Percentiles rank a stretch among this genome's conserved stretches.
Evolutionary conservation across 345 rosid species (phyloP).

Genomic region (Salix purpurea): DNA sequence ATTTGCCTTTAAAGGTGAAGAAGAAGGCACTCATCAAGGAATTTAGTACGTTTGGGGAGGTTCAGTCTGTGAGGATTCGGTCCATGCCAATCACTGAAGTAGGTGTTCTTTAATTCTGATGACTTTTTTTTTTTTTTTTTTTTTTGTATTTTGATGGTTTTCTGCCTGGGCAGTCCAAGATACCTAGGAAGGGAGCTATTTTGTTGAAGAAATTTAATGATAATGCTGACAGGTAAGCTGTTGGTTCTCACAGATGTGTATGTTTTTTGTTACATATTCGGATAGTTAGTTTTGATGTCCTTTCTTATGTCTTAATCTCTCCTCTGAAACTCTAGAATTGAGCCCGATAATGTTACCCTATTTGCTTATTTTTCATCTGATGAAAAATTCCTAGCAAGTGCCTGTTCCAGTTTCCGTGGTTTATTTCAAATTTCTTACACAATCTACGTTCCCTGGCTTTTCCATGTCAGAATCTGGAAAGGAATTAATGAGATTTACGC

Average conservation of each 20-base stretch:
- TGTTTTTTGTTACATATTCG: not conserved
- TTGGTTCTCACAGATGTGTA: not conserved
- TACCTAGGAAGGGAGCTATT: constrained; percentile 80
- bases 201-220: constrained; percentile 69
- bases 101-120: constrained; percentile 27
- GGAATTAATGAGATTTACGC: not conserved
- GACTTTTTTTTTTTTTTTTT: constrained; percentile 5
- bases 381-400: not conserved
- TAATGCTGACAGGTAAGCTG: constrained; percentile 62
- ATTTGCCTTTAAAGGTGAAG: constrained; percentile 76
- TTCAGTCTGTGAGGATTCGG: constrained; percentile 87
- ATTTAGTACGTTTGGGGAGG: constrained; percentile 71
- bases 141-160: constrained; percentile 6
- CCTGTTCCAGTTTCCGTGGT: not conserved
- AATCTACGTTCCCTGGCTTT: not conserved
- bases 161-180: constrained; percentile 57
- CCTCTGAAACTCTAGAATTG: not conserved
- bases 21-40: constrained; percentile 69
- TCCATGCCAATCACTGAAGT: constrained; percentile 83
- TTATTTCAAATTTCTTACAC: not conserved
- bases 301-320: not conserved
- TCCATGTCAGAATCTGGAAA: not conserved
- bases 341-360: not conserved
- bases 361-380: not conserved
- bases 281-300: not conserved